A percentile compares a stretch with the other conserved stretches of the same genome.
Conservation (phyloP, 805 yeast species). For the Lachancea sp. region DNA sequence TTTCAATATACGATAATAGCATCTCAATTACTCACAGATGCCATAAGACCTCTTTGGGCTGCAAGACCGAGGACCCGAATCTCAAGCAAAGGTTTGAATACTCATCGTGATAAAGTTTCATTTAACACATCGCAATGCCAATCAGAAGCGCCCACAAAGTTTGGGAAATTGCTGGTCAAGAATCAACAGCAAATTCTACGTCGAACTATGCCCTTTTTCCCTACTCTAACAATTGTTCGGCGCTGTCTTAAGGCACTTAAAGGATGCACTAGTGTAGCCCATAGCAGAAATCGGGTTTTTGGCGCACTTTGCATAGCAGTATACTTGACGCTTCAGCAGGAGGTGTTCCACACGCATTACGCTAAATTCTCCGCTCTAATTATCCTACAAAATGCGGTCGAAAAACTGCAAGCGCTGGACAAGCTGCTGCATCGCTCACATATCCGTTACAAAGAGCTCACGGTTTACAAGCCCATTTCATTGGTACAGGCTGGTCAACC, state of each 20-base stretch:
- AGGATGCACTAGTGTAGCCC: background rate
- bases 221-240: constrained; percentile 5
- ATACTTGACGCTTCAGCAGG: constrained; percentile 23
- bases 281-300: constrained; percentile 3
- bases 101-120: constrained; percentile 13
- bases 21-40: constrained; percentile 42
- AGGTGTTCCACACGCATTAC: constrained; percentile 16
- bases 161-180: constrained; percentile 13
- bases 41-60: constrained; percentile 25
- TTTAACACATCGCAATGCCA: constrained; percentile 4
- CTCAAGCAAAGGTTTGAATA: constrained; percentile 14
- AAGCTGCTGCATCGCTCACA: constrained; percentile 24
- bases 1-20: constrained; percentile 45
- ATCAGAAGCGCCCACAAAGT: constrained; percentile 18
- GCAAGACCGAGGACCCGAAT: constrained; percentile 14
- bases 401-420: constrained; percentile 21
- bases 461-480: constrained; percentile 18
- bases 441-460: constrained; percentile 28
- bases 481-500: constrained; percentile 6
- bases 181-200: constrained; percentile 6
- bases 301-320: constrained; percentile 13
- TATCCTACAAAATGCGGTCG: constrained; percentile 12
- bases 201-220: constrained; percentile 7
- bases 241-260: background rate
- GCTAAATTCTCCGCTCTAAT: constrained; percentile 16